phyloP scores from a whole-genome alignment of 805 yeast species.

The Kodamaea fukazawae region DNA sequence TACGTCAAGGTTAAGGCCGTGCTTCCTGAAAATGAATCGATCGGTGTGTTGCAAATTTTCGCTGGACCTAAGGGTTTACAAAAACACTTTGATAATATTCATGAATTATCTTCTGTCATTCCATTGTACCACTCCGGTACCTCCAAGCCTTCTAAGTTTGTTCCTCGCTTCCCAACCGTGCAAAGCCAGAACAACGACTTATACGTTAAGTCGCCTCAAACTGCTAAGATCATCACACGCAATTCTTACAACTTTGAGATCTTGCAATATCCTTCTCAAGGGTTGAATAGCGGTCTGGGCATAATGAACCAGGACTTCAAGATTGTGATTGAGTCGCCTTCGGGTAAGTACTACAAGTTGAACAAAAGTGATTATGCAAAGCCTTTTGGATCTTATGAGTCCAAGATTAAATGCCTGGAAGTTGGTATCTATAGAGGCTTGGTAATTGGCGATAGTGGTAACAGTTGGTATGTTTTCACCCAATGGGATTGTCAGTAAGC shows the following conservation, averaged over 20 bases:
- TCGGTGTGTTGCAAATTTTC: slow-evolving; percentile 74
- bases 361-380: slow-evolving; percentile 45
- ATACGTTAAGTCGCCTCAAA: slow-evolving; percentile 84
- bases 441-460: slow-evolving; percentile 71
- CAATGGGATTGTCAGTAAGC: slow-evolving; percentile 75
- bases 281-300: slow-evolving; percentile 40
- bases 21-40: slow-evolving; percentile 63
- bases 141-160: slow-evolving; percentile 62
- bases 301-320: slow-evolving; percentile 45
- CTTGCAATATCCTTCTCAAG: slow-evolving; percentile 56
- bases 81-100: slow-evolving; percentile 53
- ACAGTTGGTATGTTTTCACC: slow-evolving; percentile 84
- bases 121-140: slow-evolving; percentile 74
- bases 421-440: slow-evolving; percentile 81
- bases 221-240: slow-evolving; percentile 52
- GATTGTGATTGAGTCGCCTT: slow-evolving; percentile 77
- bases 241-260: slow-evolving; percentile 65
- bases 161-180: slow-evolving; percentile 69
- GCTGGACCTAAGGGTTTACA: slow-evolving; percentile 65
- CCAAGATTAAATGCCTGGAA: slow-evolving; percentile 63
- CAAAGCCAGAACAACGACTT: slow-evolving; percentile 68
- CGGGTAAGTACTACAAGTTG: slow-evolving; percentile 70
- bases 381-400: slow-evolving; percentile 57
- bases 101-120: slow-evolving; percentile 68
- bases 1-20: slow-evolving; percentile 76